Percentiles rank a stretch among this genome's conserved stretches.
phyloP scores from a whole-genome alignment of 192 early-diverging fungal species.

The Linnemannia zychae region DNA sequence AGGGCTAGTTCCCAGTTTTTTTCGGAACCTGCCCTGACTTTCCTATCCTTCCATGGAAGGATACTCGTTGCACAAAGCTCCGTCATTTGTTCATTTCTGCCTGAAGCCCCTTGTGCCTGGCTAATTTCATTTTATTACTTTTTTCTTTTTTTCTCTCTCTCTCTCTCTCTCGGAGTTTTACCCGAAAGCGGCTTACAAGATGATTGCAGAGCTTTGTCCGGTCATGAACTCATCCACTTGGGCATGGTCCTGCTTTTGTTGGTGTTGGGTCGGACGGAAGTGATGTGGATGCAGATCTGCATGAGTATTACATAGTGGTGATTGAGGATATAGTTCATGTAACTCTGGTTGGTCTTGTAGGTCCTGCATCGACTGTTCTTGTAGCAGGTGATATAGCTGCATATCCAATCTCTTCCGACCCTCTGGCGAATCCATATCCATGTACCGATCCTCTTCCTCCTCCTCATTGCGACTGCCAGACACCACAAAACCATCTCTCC shows the following conservation, averaged over 20 bases:
- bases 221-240: conserved; percentile 20
- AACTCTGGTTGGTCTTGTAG: not conserved
- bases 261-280: not conserved
- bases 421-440: not conserved
- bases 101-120: not conserved
- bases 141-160: not conserved
- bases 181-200: not conserved
- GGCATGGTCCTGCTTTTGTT: conserved; percentile 8
- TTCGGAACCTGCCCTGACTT: not conserved
- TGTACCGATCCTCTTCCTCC: not conserved
- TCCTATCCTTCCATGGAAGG: not conserved
- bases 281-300: not conserved
- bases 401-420: not conserved
- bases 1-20: conserved; percentile 2
- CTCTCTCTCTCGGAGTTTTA: not conserved
- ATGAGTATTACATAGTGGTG: not conserved
- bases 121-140: not conserved
- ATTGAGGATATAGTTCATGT: not conserved
- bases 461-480: not conserved
- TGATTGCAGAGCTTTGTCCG: not conserved
- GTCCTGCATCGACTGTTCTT: not conserved
- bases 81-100: too few relatives aligned
- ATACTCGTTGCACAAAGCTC: not conserved
- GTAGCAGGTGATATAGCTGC: not conserved
- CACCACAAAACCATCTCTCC: not conserved